Conservation (phyloP, 2,329 filamentous ascomycete genomes). For the Zopfia rhizophila region DNA sequence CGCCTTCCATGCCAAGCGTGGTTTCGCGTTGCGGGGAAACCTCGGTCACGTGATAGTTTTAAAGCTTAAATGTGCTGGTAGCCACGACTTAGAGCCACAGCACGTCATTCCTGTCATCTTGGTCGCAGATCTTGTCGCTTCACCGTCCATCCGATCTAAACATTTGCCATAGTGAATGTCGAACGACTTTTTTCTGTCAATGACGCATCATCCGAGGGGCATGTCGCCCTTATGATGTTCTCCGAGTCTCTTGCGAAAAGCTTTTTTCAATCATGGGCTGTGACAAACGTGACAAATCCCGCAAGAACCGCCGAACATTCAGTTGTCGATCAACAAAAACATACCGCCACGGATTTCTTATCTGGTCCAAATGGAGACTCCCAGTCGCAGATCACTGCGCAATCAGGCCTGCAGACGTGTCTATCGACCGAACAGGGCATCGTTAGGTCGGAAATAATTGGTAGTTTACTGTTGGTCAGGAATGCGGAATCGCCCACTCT, state of each 20-base stretch:
- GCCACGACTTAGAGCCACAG: neutral
- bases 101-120: too few species aligned
- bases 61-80: neutral
- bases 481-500: neutral
- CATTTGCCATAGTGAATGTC: too few species aligned
- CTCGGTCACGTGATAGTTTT: too few species aligned
- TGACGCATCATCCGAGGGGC: too few species aligned
- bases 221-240: too few species aligned
- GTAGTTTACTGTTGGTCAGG: conserved; percentile 10
- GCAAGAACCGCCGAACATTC: too few species aligned
- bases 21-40: conserved; percentile 34
- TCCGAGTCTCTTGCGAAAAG: too few species aligned
- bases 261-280: too few species aligned
- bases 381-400: conserved; percentile 33
- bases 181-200: too few species aligned
- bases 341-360: conserved; percentile 11
- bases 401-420: conserved; percentile 19
- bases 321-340: conserved; percentile 14
- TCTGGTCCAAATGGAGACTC: conserved; percentile 26
- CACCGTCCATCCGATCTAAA: too few species aligned
- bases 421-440: conserved; percentile 23
- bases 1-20: conserved; percentile 10
- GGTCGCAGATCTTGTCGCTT: too few species aligned
- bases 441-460: conserved; percentile 18
- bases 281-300: too few species aligned